Evolutionary conservation across 441 rosid species (phyloP).

Genomic region (Pelargonium cotyledonis): DNA sequence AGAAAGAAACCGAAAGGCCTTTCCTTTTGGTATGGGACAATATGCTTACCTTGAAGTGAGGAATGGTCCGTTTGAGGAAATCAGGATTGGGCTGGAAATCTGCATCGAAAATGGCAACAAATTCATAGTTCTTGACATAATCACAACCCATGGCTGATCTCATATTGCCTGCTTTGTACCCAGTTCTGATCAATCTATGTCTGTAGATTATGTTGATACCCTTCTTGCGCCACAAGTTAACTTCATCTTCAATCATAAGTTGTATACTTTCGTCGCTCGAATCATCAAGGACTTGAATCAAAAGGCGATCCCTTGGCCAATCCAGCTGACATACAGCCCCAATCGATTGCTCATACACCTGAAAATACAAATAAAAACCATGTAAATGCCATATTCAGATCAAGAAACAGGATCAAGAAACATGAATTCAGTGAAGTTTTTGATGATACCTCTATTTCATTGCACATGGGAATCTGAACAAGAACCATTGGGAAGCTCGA

Average conservation of each 20-base stretch:
- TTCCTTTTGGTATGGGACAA: too few species aligned
- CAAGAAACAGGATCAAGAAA: too few species aligned
- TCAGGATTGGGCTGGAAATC: conserved; percentile 71
- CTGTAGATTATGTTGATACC: conserved; percentile 62
- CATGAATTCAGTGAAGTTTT: not conserved
- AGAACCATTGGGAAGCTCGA: conserved; percentile 76
- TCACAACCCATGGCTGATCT: conserved; percentile 76
- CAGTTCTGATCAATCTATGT: conserved; percentile 63
- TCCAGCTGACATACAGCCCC: conserved; percentile 63
- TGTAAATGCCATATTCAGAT: too few species aligned
- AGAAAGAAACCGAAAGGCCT: too few species aligned
- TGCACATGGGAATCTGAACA: conserved; percentile 98
- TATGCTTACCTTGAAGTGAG: too few species aligned
- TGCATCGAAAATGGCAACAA: conserved; percentile 65
- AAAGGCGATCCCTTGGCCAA: conserved; percentile 64
- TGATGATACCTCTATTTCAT: conserved; percentile 78
- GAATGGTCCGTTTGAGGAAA: conserved; percentile 54
- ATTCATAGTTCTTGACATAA: conserved; percentile 61
- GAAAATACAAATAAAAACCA: too few species aligned
- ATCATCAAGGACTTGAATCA: conserved; percentile 71
- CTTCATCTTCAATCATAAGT: conserved; percentile 56
- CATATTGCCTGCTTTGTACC: conserved; percentile 80
- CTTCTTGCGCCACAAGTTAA: conserved; percentile 45
- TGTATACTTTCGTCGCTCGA: conserved; percentile 53
- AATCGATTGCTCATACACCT: conserved; percentile 67